phyloP scores from a whole-genome alignment of 768 basidiomycete species.

The Pleurotus cornucopiae region DNA sequence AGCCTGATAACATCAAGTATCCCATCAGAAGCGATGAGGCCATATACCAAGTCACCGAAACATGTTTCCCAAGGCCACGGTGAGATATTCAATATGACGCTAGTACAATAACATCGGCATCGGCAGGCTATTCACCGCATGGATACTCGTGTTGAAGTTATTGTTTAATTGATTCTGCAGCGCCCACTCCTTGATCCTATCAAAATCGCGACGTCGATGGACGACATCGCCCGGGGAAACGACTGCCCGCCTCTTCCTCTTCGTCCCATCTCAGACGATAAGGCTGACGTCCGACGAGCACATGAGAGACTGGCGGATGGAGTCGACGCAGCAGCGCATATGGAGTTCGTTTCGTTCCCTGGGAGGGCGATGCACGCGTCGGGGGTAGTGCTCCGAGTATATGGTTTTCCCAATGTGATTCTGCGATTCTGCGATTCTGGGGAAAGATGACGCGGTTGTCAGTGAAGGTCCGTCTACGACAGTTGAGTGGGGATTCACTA shows the following conservation, averaged over 20 bases:
- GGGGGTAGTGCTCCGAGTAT: slow-evolving; percentile 12
- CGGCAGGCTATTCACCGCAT: no score
- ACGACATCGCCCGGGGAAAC: background rate
- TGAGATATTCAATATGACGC: no score
- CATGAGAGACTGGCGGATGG: slow-evolving; percentile 16
- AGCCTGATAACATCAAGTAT: no score
- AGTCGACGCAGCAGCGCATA: slow-evolving; percentile 17
- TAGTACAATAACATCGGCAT: no score
- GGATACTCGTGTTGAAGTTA: no score
- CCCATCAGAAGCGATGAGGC: background rate
- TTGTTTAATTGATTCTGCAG: background rate
- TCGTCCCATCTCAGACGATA: slow-evolving; percentile 20
- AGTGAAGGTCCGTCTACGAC: no score
- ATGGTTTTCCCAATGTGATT: no score
- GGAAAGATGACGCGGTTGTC: no score
- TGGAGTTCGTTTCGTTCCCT: slow-evolving; percentile 8
- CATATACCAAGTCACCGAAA: no score
- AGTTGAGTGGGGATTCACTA: background rate
- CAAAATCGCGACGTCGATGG: slow-evolving; percentile 16
- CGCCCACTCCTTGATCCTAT: slow-evolving; percentile 16
- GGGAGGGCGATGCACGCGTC: slow-evolving; percentile 2
- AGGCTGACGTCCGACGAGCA: slow-evolving; percentile 15
- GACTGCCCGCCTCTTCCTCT: background rate
- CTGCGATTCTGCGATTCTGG: slow-evolving; percentile 17
- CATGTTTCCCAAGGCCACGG: no score